Evolutionary conservation across 352 stramenopile genomes (phyloP), one percentile per base, ranked within the genome.

Genomic region (Globisporangium heterothallicum): DNA sequence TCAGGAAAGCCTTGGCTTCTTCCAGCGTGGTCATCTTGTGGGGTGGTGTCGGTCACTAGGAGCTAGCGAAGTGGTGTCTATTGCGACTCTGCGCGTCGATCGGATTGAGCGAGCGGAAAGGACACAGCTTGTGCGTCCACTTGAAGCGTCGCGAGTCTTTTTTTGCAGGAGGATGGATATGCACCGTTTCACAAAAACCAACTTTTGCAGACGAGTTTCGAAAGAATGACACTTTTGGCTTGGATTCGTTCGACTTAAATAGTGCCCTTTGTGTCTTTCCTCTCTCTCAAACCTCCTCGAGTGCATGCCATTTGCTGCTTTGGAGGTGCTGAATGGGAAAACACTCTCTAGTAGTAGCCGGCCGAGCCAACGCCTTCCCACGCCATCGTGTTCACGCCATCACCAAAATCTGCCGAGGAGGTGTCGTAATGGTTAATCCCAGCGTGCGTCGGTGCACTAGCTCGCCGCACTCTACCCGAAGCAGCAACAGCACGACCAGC

Each of bases 1-100:
- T 86, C 49, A 96, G 56, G 58, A 93, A 95, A 2, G 88, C 86
- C 59, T 95, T 95, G 19, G 86, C 87, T 58, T 92, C 80, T 29
- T 96, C 88, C 41, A 95, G 62, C 42, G 75, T 88, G 54, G 76
- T 84, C 74, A 86, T 88, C 8, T n/a, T n/a, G n/a, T n/a, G n/a
- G n/a, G n/a, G n/a, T n/a, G n/a, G n/a, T n/a, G n/a, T n/a, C n/a
- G n/a, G n/a, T n/a, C n/a, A n/a, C n/a, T n/a, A n/a, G n/a, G n/a
- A n/a, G n/a, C n/a, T n/a, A n/a, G n/a, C n/a, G n/a, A n/a, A n/a
- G n/a, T n/a, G n/a, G n/a, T n/a, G n/a, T n/a, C n/a, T n/a, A n/a
- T n/a, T n/a, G n/a, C n/a, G n/a, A n/a, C n/a, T n/a, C n/a, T n/a
- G n/a, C n/a, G n/a, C n/a, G n/a, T n/a, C n/a, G n/a, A n/a, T n/a